Base-by-base conservation (phyloP, 257 asterid genomes). In the Penstemon davidsonii region DNA sequence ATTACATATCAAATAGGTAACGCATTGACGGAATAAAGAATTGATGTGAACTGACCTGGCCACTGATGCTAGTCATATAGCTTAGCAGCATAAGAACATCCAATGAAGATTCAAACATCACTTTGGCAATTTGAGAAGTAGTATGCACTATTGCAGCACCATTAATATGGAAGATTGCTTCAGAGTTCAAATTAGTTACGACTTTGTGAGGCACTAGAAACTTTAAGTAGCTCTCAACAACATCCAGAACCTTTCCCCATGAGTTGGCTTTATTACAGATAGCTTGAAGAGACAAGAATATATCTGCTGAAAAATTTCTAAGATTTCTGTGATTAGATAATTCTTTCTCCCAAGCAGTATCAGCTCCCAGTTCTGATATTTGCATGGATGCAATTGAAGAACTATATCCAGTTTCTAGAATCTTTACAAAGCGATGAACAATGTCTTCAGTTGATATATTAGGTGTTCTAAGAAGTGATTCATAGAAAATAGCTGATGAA, bases 61-160 rank as follows among this genome's bases (percentile, higher is more conserved):
- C 97, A 72, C 97, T 83, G 77, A 84, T 85, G 87, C 81, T 83
- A 70, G 81, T 80, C 92, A 93, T 81, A 76, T 90, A 93, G 86
- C 83, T 83, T 68, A 93, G 89, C 78, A 93, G 88, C 89, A 86
- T 74, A 64, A 88, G 94, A 70, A 93, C 80, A 72, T 88, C 96
- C 70, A 93, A 73, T 60, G 79, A 86, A 68, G 96, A 87, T 74
- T 93, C 96, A 80, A 90, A 83, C 95, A 88, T 85, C 82, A 84
- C 86, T 84, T 81, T 87, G 75, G 99, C 89, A 74, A 93, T 79
- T 83, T 93, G 99, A 73, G 91, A 85, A 75, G 88, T 88, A 65
- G 97, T 83, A 63, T 88, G 96, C 73, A 93, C 96, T 60, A 83
- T 65, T 50, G 88, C 79, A 54, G 86, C 78, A 83, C 80, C 76